These are phyloP conservation scores for Gossypium thurberi DNA, from an alignment of 345 rosid species.

Conservation along the genomic window DNA sequence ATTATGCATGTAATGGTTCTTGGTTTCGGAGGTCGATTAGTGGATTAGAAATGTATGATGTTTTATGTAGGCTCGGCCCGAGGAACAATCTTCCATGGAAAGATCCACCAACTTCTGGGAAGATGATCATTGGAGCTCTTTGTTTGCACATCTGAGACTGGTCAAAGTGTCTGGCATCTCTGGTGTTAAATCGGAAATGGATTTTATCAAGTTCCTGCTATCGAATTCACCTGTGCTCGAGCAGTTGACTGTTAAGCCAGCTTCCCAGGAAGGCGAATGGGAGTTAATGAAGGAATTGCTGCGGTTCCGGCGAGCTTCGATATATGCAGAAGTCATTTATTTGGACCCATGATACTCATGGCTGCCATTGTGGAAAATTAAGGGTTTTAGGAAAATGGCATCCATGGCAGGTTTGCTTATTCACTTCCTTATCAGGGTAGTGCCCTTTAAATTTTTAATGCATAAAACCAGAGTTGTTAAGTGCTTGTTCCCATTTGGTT, in stretches of 20 bases:
- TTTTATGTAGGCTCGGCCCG: slow-evolving; percentile 44
- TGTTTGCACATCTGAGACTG: slow-evolving; percentile 41
- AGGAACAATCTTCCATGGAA: slow-evolving; percentile 28
- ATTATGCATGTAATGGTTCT: background rate
- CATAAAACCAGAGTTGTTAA: background rate
- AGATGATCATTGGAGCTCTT: slow-evolving; percentile 35
- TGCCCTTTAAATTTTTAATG: background rate
- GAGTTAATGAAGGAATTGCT: slow-evolving; percentile 48
- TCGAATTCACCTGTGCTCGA: slow-evolving; percentile 55
- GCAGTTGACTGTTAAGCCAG: slow-evolving; percentile 49
- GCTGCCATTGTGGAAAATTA: background rate
- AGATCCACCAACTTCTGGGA: slow-evolving; percentile 32
- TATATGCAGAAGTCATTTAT: slow-evolving; percentile 44
- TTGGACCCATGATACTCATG: slow-evolving; percentile 35
- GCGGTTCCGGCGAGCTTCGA: slow-evolving; percentile 52
- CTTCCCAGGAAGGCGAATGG: slow-evolving; percentile 36
- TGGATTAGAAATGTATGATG: slow-evolving; percentile 5
- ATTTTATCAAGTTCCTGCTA: slow-evolving; percentile 50
- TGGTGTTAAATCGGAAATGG: slow-evolving; percentile 44
- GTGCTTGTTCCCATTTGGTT: background rate
- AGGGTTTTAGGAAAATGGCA: background rate
- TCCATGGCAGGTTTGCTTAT: background rate
- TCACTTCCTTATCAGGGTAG: background rate
- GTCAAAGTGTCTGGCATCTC: slow-evolving; percentile 40
- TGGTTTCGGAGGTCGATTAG: background rate